Evolutionary conservation across 495 filamentous ascomycete species (phyloP).

Genomic region (Talaromyces trachyspermus): DNA sequence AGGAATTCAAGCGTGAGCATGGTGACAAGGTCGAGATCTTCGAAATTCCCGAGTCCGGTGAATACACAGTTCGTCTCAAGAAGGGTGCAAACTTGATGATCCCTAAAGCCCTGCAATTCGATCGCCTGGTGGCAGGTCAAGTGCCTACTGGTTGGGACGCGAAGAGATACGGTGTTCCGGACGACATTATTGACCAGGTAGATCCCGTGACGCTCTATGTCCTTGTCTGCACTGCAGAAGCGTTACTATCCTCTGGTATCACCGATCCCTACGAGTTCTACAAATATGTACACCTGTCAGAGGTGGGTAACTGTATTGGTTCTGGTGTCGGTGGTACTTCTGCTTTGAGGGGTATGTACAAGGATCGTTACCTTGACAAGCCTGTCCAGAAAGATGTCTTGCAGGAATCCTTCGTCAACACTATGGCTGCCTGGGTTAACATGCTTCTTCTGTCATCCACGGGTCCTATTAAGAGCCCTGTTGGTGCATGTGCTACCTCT

Average conservation of each 20-base stretch:
- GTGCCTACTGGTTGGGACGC: conserved; percentile 97
- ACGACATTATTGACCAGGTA: conserved; percentile 96
- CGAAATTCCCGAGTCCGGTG: conserved; percentile 87
- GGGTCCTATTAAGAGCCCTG: conserved; percentile 96
- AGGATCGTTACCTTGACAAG: conserved; percentile 92
- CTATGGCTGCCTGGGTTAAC: conserved; percentile 99
- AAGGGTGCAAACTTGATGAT: conserved; percentile 91
- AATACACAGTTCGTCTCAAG: conserved; percentile 88
- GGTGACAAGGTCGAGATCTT: conserved; percentile 97
- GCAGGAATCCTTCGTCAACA: conserved; percentile 99
- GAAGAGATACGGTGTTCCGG: conserved; percentile 87
- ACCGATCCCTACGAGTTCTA: conserved; percentile 99
- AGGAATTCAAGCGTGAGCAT: conserved; percentile 95
- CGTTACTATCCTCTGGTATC: conserved; percentile 86
- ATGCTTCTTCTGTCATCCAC: conserved; percentile 96
- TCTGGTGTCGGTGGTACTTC: conserved; percentile 93
- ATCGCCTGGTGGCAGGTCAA: conserved; percentile 93
- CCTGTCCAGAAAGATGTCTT: conserved; percentile 99
- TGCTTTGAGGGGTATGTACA: conserved; percentile 95
- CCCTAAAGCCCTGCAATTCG: conserved; percentile 93
- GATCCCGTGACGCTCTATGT: conserved; percentile 94
- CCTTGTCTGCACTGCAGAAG: conserved; percentile 85
- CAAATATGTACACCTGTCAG: conserved; percentile 96
- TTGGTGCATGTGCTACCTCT: conserved; percentile 94
- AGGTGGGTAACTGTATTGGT: conserved; percentile 97